Conservation (phyloP, 2,329 filamentous ascomycete genomes). For the Trichophyton equinum region DNA sequence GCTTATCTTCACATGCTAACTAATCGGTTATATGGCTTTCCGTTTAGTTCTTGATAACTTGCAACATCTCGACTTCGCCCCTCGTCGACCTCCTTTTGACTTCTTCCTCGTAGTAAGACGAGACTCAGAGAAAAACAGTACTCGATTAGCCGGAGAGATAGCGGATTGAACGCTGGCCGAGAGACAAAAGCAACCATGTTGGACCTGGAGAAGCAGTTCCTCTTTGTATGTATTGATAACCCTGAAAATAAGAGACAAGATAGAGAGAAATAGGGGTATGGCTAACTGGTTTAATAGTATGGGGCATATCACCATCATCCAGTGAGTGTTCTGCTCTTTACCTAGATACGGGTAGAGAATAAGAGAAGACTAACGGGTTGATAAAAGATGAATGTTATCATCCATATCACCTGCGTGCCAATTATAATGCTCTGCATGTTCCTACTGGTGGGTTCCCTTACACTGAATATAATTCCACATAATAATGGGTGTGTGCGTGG, state of each 20-base stretch:
- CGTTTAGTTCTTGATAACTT: background rate
- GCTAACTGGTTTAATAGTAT: slow-evolving; percentile 38
- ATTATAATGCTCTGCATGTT: slow-evolving; percentile 47
- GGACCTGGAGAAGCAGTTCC: slow-evolving; percentile 54
- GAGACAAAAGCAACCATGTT: slow-evolving; percentile 21
- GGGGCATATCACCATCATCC: slow-evolving; percentile 54
- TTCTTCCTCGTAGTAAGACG: background rate
- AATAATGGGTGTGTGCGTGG: background rate
- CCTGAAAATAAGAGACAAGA: background rate
- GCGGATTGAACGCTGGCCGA: background rate
- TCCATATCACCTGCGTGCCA: slow-evolving; percentile 54
- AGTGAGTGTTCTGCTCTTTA: slow-evolving; percentile 29
- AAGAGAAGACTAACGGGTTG: slow-evolving; percentile 7
- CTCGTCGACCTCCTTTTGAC: background rate
- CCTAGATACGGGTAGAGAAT: background rate
- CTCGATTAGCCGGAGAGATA: background rate
- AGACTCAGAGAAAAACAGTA: background rate
- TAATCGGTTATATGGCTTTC: background rate
- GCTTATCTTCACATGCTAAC: background rate
- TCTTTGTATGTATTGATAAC: slow-evolving; percentile 42
- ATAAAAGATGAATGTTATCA: slow-evolving; percentile 49
- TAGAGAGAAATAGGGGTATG: background rate
- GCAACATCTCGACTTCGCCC: background rate
- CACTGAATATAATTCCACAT: background rate
- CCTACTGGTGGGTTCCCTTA: slow-evolving; percentile 38